phyloP scores from a whole-genome alignment of 352 stramenopile genomes.

The Blastocystis sp. region DNA sequence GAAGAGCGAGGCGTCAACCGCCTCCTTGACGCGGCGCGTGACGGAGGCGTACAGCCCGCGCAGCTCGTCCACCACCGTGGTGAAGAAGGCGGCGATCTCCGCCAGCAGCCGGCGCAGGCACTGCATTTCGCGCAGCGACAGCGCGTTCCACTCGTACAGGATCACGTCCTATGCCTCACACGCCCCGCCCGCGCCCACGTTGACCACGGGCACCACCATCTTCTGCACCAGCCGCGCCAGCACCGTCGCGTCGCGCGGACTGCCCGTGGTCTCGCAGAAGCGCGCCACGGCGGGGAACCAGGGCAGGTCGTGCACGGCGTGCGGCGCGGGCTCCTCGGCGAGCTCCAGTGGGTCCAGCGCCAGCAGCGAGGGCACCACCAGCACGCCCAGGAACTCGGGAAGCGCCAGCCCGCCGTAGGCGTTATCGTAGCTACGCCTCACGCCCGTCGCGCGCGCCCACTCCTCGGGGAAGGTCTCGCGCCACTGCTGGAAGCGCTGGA shows the following conservation, averaged over 20 bases:
- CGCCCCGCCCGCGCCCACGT: background rate
- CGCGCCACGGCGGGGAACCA: background rate
- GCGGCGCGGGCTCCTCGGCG: background rate
- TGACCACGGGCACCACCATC: conserved; percentile 2
- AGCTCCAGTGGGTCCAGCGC: conserved; percentile 31
- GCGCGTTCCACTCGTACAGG: conserved; percentile 26
- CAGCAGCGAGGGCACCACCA: conserved; percentile 18
- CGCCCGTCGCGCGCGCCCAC: too few species aligned
- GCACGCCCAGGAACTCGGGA: conserved; percentile 15
- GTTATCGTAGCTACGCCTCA: too few species aligned
- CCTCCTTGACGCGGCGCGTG: background rate
- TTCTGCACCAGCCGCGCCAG: conserved; percentile 29
- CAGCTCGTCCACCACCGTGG: conserved; percentile 44
- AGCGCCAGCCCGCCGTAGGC: conserved; percentile 1
- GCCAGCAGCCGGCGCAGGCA: background rate
- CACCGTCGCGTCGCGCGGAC: background rate
- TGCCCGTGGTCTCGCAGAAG: background rate
- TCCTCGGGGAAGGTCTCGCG: conserved; percentile 7
- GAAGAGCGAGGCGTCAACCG: background rate
- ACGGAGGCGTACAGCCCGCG: conserved; percentile 8
- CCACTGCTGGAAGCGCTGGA: conserved; percentile 29
- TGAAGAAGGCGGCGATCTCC: conserved; percentile 19
- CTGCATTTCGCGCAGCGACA: conserved; percentile 7
- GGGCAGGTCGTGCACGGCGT: conserved; percentile 19
- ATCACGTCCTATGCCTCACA: too few species aligned